phyloP scores from a whole-genome alignment of 257 asterid species.

The Solanum rostratum region DNA sequence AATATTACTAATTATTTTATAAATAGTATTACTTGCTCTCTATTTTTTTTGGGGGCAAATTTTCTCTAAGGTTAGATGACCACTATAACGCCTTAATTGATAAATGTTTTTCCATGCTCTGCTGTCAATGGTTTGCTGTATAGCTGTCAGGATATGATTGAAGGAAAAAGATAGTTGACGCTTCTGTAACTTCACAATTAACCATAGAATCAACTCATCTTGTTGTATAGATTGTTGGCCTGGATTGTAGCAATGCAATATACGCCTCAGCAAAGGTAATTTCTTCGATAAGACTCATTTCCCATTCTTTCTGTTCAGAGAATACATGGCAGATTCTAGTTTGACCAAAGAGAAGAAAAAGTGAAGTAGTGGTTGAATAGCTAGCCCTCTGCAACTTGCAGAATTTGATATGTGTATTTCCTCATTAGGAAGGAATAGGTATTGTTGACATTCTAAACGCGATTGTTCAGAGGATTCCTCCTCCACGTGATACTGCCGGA shows the following conservation, averaged over 20 bases:
- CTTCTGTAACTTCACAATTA: neutral
- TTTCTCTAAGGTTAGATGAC: neutral
- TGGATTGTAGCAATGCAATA: constrained; percentile 90
- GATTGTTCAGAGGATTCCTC: constrained; percentile 82
- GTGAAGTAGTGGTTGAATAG: neutral
- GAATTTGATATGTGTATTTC: neutral
- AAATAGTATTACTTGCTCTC: neutral
- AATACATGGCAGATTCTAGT: neutral
- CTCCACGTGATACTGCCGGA: constrained; percentile 64
- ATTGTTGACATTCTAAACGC: constrained; percentile 65
- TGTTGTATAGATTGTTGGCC: constrained; percentile 68
- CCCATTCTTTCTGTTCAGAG: neutral
- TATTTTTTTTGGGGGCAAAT: neutral
- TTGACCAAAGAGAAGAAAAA: neutral
- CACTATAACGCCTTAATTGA: neutral
- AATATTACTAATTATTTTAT: neutral
- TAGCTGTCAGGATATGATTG: constrained; percentile 5
- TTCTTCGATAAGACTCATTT: constrained; percentile 1
- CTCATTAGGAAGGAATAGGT: constrained; percentile 83
- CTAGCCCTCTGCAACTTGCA: neutral
- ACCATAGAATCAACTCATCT: constrained; percentile 8
- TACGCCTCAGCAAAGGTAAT: constrained; percentile 91
- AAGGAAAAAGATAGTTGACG: constrained; percentile 1
- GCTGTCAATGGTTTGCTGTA: constrained; percentile 3
- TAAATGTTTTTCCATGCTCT: neutral